Evolutionary conservation across 208 protist genomes (phyloP), one percentile per base, ranked within the genome.

Genomic region (Tetramitus jugosus): DNA sequence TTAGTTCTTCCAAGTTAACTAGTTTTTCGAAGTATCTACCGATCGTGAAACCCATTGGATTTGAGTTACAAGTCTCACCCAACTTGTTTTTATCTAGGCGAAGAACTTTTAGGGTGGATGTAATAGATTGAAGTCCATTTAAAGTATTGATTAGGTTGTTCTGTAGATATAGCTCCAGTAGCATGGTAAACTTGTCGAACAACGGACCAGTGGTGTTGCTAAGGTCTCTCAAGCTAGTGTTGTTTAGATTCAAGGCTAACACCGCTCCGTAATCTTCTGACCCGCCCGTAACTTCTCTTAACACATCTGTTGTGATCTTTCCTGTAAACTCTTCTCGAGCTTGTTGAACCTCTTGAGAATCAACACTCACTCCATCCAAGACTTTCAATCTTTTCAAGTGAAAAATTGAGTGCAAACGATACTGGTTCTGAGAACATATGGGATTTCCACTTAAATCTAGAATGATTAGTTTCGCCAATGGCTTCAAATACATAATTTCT

Each of bases 381-480:
- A 95, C 91, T 85, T 95, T 96, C 60, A 97, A 85, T 76, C 87
- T 88, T 4, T 87, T 87, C 35, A 97, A 86, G 75, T 92, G 87
- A 81, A 92, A 95, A n/a, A 97, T 82, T 76, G 91, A 49, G 83
- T 92, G 96, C 42, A 83, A 76, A 4, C 93, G 85, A 76, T 89
- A 91, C 46, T 91, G 86, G 17, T 3, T 42, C 39, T 71, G 71
- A 26, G 64, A 71, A 23, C 81, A 39, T n/a, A 83, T 14, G 31
- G 81, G 88, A 78, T 97, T 97, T 3, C 91, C 91, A 20, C 78
- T 82, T 2, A 95, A 80, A 82, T 96, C 93, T 8, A 97, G 78
- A 26, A 95, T 94, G 37, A 93, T 86, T 49, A 97, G 88, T 71
- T 87, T 85, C 1, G 81, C 79, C 49, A 95, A 77, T 17, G 84